Evolutionary conservation across 2,329 filamentous ascomycete species (phyloP).

Genomic region (Aureobasidium mangrovei): DNA sequence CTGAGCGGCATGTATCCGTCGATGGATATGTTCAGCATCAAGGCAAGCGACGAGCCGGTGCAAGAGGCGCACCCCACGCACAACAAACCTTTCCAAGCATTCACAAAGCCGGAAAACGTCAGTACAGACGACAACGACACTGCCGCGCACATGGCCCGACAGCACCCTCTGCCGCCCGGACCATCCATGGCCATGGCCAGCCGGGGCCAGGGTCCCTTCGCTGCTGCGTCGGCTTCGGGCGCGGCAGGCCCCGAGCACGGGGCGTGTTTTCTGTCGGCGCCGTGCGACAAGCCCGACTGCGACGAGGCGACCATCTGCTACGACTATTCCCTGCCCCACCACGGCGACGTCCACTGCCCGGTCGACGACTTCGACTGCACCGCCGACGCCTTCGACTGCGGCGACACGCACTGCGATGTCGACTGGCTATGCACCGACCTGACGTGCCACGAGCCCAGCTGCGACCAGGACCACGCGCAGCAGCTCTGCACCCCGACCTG

Average conservation of each 20-base stretch:
- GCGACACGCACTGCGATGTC: not conserved
- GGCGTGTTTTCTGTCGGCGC: slow-evolving; percentile 6
- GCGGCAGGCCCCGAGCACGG: not conserved
- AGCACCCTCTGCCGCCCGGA: not conserved
- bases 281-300: slow-evolving; percentile 31
- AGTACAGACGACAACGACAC: slow-evolving; percentile 8
- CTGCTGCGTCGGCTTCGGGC: too few relatives aligned
- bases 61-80: slow-evolving; percentile 7
- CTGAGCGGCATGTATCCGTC: slow-evolving; percentile 3
- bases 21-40: not conserved
- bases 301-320: slow-evolving; percentile 19
- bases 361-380: not conserved
- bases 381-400: slow-evolving; percentile 5
- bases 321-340: slow-evolving; percentile 7
- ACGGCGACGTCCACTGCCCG: not conserved
- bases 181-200: not conserved
- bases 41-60: not conserved
- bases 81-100: not conserved
- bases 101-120: slow-evolving; percentile 11
- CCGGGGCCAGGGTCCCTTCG: not conserved
- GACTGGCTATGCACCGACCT: slow-evolving; percentile 5
- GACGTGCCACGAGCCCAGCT: slow-evolving; percentile 2
- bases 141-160: slow-evolving; percentile 7
- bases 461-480: slow-evolving; percentile 3
- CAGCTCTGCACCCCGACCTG: slow-evolving; percentile 16